These are phyloP conservation scores for Anisodus tanguticus DNA, from an alignment of 257 asterid genomes.

Conservation along the genomic window DNA sequence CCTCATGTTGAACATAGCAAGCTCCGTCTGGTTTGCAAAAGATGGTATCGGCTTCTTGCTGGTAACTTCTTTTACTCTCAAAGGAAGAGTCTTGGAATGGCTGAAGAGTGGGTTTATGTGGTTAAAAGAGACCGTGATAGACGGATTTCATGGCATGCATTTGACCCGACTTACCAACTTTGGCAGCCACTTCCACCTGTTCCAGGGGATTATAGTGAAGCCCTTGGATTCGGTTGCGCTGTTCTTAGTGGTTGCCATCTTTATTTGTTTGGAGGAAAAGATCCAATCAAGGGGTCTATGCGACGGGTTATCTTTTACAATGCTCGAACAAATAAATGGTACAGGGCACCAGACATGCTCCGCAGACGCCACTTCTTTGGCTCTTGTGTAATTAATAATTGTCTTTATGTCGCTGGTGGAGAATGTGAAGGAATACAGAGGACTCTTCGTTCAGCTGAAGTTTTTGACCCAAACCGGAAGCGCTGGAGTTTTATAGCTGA, in stretches of 20 bases:
- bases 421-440: constrained; percentile 53
- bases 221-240: constrained; percentile 58
- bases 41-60: constrained; percentile 53
- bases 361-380: constrained; percentile 53
- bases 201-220: constrained; percentile 51
- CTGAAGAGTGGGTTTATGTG: constrained; percentile 55
- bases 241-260: constrained; percentile 54
- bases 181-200: constrained; percentile 60
- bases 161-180: constrained; percentile 49
- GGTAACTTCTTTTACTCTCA: constrained; percentile 52
- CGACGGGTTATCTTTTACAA: constrained; percentile 53
- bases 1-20: constrained; percentile 54
- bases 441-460: constrained; percentile 53
- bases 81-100: constrained; percentile 52
- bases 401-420: constrained; percentile 59
- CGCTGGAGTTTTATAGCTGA: constrained; percentile 53
- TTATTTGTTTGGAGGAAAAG: constrained; percentile 53
- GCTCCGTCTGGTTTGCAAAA: constrained; percentile 56
- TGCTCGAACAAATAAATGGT: constrained; percentile 56
- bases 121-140: constrained; percentile 55
- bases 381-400: constrained; percentile 50
- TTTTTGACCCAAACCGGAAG: constrained; percentile 49
- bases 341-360: constrained; percentile 54
- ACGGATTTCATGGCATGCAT: constrained; percentile 55
- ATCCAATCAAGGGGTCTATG: constrained; percentile 51